A percentile compares a stretch with the other conserved stretches of the same genome.
phyloP scores from a whole-genome alignment of 805 yeast genomes.

The Pichia exigua region DNA sequence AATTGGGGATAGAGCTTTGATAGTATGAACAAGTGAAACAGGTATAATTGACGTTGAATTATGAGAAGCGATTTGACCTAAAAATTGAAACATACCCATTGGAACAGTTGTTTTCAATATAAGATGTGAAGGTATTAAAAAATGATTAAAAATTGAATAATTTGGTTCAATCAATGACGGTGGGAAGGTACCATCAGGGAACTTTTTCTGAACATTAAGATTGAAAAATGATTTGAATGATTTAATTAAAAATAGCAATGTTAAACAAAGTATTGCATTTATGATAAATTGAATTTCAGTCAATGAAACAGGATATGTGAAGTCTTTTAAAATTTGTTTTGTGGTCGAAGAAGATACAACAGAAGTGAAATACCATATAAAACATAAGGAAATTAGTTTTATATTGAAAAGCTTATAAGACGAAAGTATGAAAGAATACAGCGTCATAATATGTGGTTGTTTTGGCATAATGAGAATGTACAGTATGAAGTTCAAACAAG shows the following conservation, averaged over 20 bases:
- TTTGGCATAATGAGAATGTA: neutral
- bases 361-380: constrained; percentile 72
- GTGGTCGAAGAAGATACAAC: constrained; percentile 78
- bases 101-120: constrained; percentile 70
- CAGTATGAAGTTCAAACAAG: too few relatives aligned
- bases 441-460: neutral
- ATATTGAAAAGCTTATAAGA: constrained; percentile 22
- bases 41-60: constrained; percentile 89
- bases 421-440: neutral
- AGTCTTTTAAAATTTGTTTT: constrained; percentile 62
- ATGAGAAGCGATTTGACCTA: constrained; percentile 87
- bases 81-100: constrained; percentile 89
- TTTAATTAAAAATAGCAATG: constrained; percentile 21
- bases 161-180: constrained; percentile 24
- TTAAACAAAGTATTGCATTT: constrained; percentile 54
- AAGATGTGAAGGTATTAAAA: constrained; percentile 46
- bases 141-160: constrained; percentile 27
- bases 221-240: neutral
- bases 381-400: constrained; percentile 41
- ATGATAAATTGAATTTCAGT: constrained; percentile 81
- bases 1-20: constrained; percentile 86
- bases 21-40: constrained; percentile 90
- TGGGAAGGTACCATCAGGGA: constrained; percentile 48
- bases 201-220: constrained; percentile 19
- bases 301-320: constrained; percentile 77